These are phyloP conservation scores for Alternaria sp. DNA, from an alignment of 2,329 filamentous ascomycete species.

Conservation along the genomic window DNA sequence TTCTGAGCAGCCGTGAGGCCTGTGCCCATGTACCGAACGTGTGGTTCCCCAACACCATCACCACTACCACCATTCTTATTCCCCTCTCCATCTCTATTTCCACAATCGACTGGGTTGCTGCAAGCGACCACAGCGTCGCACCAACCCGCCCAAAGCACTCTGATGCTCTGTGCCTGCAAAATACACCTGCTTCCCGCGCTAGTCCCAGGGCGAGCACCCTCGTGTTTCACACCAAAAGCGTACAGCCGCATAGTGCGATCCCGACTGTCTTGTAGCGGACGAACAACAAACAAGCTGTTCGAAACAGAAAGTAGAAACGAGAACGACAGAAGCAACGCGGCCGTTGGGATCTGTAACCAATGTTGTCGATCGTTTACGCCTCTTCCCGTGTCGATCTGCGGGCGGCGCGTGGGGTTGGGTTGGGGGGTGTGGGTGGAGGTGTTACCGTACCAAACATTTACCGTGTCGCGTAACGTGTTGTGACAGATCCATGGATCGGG, in stretches of 20 bases:
- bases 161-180: slow-evolving; percentile 6
- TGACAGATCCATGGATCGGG: background rate
- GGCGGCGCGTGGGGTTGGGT: background rate
- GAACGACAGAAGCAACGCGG: background rate
- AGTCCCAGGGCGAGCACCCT: background rate
- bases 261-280: background rate
- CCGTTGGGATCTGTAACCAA: background rate
- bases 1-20: slow-evolving; percentile 21
- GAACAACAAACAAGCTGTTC: background rate
- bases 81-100: background rate
- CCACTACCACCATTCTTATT: background rate
- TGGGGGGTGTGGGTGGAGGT: background rate
- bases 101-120: background rate
- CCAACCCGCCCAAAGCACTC: slow-evolving; percentile 42
- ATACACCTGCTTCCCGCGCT: background rate
- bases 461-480: background rate
- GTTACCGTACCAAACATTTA: background rate
- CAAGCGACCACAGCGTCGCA: slow-evolving; percentile 32
- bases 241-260: background rate
- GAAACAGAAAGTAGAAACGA: background rate
- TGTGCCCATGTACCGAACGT: slow-evolving; percentile 25
- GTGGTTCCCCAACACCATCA: background rate
- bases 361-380: background rate
- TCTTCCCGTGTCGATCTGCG: background rate
- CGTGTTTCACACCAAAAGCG: background rate